Conservation (phyloP, 1,139 yeast genomes). For the Suhomyces kunorum region DNA sequence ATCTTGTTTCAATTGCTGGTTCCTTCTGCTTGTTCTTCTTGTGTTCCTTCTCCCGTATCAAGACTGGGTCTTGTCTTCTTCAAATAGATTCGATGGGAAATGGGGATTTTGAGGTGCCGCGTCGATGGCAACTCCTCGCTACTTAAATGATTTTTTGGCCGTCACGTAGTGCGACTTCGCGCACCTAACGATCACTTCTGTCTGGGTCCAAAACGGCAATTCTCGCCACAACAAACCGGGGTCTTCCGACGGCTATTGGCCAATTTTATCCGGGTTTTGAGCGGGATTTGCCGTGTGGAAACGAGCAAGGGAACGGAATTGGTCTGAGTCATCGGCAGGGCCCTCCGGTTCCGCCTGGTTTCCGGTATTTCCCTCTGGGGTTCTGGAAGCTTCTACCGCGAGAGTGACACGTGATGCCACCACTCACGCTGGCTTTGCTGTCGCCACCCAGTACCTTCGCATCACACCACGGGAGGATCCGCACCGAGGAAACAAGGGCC, state of each 20-base stretch:
- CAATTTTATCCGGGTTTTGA: no score
- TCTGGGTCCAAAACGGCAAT: not conserved
- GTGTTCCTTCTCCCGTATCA: conserved; percentile 11
- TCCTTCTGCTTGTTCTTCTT: conserved; percentile 10
- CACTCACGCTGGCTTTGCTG: no score
- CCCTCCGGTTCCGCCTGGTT: no score
- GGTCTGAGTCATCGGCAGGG: no score
- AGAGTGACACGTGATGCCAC: not conserved
- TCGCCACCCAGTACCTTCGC: no score
- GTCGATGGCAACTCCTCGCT: conserved; percentile 10
- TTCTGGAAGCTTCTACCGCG: conserved; percentile 1
- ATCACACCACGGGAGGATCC: no score
- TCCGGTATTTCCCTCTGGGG: not conserved
- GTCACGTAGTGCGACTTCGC: conserved; percentile 5
- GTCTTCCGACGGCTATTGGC: not conserved
- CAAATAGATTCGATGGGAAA: conserved; percentile 11
- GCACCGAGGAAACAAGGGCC: no score
- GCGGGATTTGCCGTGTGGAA: no score
- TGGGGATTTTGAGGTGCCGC: conserved; percentile 3
- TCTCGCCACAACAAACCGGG: not conserved
- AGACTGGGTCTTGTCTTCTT: conserved; percentile 11
- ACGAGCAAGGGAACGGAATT: no score
- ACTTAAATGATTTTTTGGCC: conserved; percentile 13
- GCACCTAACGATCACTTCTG: conserved; percentile 1
- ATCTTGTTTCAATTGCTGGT: conserved; percentile 7